These are phyloP conservation scores for Ogataea polymorpha DNA, from an alignment of 805 yeast species.

Conservation along the genomic window DNA sequence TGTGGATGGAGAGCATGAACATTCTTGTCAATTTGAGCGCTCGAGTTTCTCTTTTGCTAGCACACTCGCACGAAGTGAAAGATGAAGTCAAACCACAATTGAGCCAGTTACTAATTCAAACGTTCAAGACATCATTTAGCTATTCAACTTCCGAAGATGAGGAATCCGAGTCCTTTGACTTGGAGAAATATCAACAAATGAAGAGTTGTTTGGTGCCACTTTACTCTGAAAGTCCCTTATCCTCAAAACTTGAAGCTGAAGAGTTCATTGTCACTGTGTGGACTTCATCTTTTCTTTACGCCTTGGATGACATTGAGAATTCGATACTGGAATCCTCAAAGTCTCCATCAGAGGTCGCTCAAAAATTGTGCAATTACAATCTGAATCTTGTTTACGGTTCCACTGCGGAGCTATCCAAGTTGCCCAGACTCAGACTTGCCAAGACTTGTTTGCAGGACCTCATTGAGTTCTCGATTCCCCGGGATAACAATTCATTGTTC, in stretches of 20 bases:
- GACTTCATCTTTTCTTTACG: slow-evolving; percentile 57
- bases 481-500: slow-evolving; percentile 21
- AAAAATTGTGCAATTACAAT: slow-evolving; percentile 38
- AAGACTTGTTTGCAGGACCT: slow-evolving; percentile 55
- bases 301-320: slow-evolving; percentile 52
- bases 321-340: slow-evolving; percentile 19
- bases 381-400: slow-evolving; percentile 59
- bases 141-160: slow-evolving; percentile 25
- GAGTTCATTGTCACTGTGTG: slow-evolving; percentile 50
- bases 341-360: slow-evolving; percentile 35
- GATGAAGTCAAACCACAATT: slow-evolving; percentile 20
- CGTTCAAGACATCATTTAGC: slow-evolving; percentile 40
- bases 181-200: slow-evolving; percentile 41
- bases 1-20: slow-evolving; percentile 55
- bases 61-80: slow-evolving; percentile 10
- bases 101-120: slow-evolving; percentile 43
- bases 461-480: slow-evolving; percentile 37
- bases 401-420: slow-evolving; percentile 46
- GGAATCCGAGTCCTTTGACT: slow-evolving; percentile 42
- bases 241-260: slow-evolving; percentile 33
- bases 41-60: slow-evolving; percentile 29
- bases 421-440: slow-evolving; percentile 48
- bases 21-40: slow-evolving; percentile 37
- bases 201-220: slow-evolving; percentile 41
- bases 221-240: slow-evolving; percentile 31